These are phyloP conservation scores for Truncatella angustata DNA, from an alignment of 2,329 filamentous ascomycete species.

Conservation along the genomic window DNA sequence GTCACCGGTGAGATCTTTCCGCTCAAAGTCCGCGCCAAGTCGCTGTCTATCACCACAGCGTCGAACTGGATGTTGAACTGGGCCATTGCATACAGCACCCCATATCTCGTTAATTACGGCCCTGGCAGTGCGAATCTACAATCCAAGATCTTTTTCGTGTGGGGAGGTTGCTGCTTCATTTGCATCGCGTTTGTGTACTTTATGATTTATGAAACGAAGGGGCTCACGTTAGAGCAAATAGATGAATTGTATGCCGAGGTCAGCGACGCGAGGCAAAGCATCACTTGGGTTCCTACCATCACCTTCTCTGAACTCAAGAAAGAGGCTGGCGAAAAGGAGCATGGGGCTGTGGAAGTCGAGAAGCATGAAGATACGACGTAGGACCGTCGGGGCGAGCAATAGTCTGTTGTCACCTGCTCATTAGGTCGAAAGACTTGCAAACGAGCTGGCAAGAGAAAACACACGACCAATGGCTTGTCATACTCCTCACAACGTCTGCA, in stretches of 20 bases:
- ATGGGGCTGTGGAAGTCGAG: too few species aligned
- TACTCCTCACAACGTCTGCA: too few species aligned
- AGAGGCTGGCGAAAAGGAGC: too few species aligned
- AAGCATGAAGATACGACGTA: too few species aligned
- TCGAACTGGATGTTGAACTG: conserved; percentile 77
- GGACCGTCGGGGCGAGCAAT: too few species aligned
- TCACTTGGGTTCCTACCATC: too few species aligned
- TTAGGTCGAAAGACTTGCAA: too few species aligned
- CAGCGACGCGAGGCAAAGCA: too few species aligned
- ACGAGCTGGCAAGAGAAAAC: too few species aligned
- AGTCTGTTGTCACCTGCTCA: too few species aligned
- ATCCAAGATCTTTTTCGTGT: conserved; percentile 76
- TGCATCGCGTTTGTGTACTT: conserved; percentile 75
- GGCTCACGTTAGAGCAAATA: conserved; percentile 76
- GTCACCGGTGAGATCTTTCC: conserved; percentile 63
- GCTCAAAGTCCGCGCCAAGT: conserved; percentile 62
- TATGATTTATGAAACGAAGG: conserved; percentile 86
- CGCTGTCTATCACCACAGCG: conserved; percentile 66
- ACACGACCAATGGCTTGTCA: too few species aligned
- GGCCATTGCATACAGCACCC: conserved; percentile 77
- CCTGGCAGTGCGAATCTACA: conserved; percentile 69
- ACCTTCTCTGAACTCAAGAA: too few species aligned
- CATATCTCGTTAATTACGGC: conserved; percentile 75
- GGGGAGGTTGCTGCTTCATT: conserved; percentile 68
- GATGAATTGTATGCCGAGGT: conserved; percentile 74